phyloP scores from a whole-genome alignment of 192 early-diverging fungal genomes.

The Coemansia sp. region DNA sequence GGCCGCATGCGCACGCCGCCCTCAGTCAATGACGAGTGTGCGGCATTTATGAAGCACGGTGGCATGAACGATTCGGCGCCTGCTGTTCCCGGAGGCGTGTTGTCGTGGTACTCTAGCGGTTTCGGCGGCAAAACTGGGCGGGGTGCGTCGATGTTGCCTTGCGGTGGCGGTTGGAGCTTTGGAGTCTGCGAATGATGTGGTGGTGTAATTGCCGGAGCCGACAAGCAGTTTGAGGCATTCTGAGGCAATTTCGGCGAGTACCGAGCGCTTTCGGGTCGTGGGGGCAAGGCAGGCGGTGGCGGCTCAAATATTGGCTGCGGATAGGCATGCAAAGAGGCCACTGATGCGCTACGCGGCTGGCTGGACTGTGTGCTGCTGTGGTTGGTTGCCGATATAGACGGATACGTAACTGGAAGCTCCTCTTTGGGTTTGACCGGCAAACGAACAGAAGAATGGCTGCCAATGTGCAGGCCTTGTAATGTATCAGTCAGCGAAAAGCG shows the following conservation, averaged over 20 bases:
- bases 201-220: not conserved
- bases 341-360: not conserved
- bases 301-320: not conserved
- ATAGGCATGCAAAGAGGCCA: not conserved
- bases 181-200: not conserved
- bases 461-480: constrained; percentile 19
- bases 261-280: constrained; percentile 8
- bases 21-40: constrained; percentile 50
- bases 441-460: not conserved
- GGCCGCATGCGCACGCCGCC: constrained; percentile 62
- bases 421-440: not conserved
- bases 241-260: not conserved
- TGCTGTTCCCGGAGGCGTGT: not conserved
- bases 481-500: constrained; percentile 37
- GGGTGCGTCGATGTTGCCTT: not conserved
- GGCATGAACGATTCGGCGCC: constrained; percentile 18
- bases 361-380: not conserved
- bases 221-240: not conserved
- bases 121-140: constrained; percentile 37
- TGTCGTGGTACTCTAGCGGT: constrained; percentile 34
- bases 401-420: not conserved
- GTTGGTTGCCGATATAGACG: not conserved
- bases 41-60: constrained; percentile 21
- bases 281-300: constrained; percentile 15
- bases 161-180: constrained; percentile 1